These are phyloP conservation scores for Stachybotrys chartarum DNA, from an alignment of 2,329 filamentous ascomycete species.

Conservation along the genomic window DNA sequence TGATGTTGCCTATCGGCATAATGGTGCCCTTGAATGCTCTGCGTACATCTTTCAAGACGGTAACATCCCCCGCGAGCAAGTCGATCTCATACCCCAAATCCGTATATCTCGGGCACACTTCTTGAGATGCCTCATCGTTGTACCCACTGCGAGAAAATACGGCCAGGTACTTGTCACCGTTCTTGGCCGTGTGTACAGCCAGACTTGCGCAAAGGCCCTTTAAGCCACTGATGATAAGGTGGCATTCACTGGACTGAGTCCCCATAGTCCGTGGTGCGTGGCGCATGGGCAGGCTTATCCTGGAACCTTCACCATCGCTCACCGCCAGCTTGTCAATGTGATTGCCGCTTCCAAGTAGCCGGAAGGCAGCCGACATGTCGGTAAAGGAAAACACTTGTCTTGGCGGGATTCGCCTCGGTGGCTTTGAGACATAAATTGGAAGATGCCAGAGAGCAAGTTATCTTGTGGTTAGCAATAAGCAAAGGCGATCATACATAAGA, in stretches of 20 bases:
- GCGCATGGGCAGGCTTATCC: not conserved
- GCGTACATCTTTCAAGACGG: not conserved
- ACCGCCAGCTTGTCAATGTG: constrained; percentile 30
- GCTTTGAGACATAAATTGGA: too few relatives aligned
- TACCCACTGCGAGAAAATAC: constrained; percentile 20
- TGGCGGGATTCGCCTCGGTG: too few relatives aligned
- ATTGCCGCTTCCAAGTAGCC: constrained; percentile 28
- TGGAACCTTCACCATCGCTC: constrained; percentile 1
- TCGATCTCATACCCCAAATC: constrained; percentile 1
- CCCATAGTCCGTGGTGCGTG: not conserved
- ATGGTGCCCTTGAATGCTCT: not conserved
- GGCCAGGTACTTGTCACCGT: constrained; percentile 24
- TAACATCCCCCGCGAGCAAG: constrained; percentile 2
- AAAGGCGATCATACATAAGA: too few relatives aligned
- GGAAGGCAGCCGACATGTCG: constrained; percentile 27
- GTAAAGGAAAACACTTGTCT: constrained; percentile 17
- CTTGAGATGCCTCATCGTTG: constrained; percentile 16
- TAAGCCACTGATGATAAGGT: constrained; percentile 29
- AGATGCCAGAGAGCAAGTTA: too few relatives aligned
- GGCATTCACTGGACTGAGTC: constrained; percentile 6
- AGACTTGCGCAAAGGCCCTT: constrained; percentile 26
- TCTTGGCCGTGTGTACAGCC: constrained; percentile 20
- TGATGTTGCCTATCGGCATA: not conserved
- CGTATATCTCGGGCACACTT: not conserved
- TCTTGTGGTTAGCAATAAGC: too few relatives aligned